Percentiles rank a stretch among this genome's conserved stretches.
Evolutionary conservation across 169 alveolate species (phyloP).

Genomic region (Cryptosporidium parvum): DNA sequence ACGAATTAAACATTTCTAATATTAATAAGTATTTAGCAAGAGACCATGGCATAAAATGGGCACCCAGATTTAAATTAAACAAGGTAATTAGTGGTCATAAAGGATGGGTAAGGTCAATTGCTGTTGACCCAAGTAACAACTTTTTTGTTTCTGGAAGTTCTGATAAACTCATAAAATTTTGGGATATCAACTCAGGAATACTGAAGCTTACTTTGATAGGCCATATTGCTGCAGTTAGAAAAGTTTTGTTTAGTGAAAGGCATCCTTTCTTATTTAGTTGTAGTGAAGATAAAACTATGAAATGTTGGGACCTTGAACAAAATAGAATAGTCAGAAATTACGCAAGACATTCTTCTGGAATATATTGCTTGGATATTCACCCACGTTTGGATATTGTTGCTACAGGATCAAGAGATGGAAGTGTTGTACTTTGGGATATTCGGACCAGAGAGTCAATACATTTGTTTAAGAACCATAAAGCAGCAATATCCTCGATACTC

Average conservation of each 20-base stretch:
- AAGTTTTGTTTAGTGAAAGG: constrained; percentile 91
- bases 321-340: constrained; percentile 96
- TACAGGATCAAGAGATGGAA: constrained; percentile 98
- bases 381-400: constrained; percentile 96
- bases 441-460: constrained; percentile 95
- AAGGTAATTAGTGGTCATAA: constrained; percentile 97
- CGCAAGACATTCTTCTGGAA: constrained; percentile 97
- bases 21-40: background rate
- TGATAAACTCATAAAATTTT: constrained; percentile 96
- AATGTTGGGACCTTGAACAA: constrained; percentile 98
- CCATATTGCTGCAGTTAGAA: constrained; percentile 96
- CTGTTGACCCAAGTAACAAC: constrained; percentile 95
- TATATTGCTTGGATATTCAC: constrained; percentile 94
- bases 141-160: constrained; percentile 97
- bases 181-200: constrained; percentile 98
- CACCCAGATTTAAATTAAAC: constrained; percentile 96
- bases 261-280: constrained; percentile 98
- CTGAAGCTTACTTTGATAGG: constrained; percentile 97
- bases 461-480: constrained; percentile 94
- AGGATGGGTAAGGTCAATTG: constrained; percentile 98
- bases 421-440: constrained; percentile 98
- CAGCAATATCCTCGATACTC: constrained; percentile 91
- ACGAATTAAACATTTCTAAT: background rate
- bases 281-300: constrained; percentile 97
- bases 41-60: constrained; percentile 89